Evolutionary conservation across 345 rosid species (phyloP).

Genomic region (Lepidium aucheri): DNA sequence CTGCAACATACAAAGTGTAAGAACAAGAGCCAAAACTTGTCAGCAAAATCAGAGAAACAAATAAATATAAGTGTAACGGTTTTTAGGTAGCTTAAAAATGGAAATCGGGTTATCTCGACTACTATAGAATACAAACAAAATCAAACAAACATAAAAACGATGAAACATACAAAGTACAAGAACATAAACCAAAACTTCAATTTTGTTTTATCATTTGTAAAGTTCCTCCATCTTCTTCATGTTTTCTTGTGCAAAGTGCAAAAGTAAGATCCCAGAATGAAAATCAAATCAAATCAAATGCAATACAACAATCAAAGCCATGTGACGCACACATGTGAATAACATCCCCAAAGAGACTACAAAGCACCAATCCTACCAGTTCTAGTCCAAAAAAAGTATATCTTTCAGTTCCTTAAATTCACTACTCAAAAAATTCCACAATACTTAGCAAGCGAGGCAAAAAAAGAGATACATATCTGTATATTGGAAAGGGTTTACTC

Average conservation of each 20-base stretch:
- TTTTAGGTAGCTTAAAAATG: no score
- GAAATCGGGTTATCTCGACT: no score
- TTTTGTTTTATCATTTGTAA: background rate
- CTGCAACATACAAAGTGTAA: no score
- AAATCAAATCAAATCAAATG: no score
- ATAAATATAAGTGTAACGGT: no score
- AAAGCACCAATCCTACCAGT: slow-evolving; percentile 10
- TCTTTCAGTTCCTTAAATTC: slow-evolving; percentile 13
- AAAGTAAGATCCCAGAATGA: no score
- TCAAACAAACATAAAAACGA: no score
- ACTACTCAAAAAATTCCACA: slow-evolving; percentile 9
- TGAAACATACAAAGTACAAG: no score
- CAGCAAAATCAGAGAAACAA: no score
- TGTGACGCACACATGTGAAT: slow-evolving; percentile 9
- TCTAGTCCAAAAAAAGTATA: slow-evolving; percentile 4
- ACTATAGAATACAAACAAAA: no score
- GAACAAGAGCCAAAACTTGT: no score
- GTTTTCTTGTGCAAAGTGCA: background rate
- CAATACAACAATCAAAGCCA: slow-evolving; percentile 12
- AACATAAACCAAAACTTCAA: background rate
- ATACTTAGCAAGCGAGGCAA: slow-evolving; percentile 5
- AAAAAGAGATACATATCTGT: slow-evolving; percentile 6
- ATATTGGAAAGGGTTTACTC: no score
- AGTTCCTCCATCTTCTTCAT: background rate
- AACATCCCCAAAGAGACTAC: slow-evolving; percentile 8